Percentiles rank a stretch among this genome's conserved stretches.
phyloP scores from a whole-genome alignment of 2,329 filamentous ascomycete species.

The Colletotrichum sp. region DNA sequence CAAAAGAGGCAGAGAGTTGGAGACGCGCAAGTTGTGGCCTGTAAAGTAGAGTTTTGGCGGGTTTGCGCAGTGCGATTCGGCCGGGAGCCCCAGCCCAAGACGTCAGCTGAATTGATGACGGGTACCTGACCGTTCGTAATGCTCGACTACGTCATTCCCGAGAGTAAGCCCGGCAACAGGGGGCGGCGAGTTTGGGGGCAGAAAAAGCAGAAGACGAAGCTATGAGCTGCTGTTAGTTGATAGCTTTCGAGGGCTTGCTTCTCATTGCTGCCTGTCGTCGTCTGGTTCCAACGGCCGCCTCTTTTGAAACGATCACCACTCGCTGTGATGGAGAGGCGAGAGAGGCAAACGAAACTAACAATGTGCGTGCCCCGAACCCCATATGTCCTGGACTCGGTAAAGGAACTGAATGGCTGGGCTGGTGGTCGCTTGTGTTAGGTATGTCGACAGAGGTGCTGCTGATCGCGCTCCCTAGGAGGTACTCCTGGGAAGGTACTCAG shows the following conservation, averaged over 20 bases:
- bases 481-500: not conserved
- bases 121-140: conserved; percentile 17
- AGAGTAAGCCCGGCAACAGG: not conserved
- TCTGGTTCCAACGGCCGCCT: not conserved
- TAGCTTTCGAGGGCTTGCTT: not conserved
- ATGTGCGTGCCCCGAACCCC: not conserved
- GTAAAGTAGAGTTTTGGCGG: not conserved
- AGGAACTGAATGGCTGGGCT: not conserved
- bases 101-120: conserved; percentile 14
- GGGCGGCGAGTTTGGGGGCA: not conserved
- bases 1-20: not conserved
- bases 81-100: not conserved
- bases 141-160: conserved; percentile 18
- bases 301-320: not conserved
- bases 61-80: not conserved
- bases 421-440: not conserved
- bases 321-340: not conserved
- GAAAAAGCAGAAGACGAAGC: not conserved
- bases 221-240: not conserved
- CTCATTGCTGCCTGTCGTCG: not conserved
- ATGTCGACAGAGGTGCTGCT: not conserved
- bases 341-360: not conserved
- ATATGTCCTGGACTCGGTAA: not conserved
- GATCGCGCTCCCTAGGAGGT: not conserved
- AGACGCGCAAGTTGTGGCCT: not conserved